Evolutionary conservation across 306 rosid genomes (phyloP).

Genomic region (Herpetospermum pedunculosum): DNA sequence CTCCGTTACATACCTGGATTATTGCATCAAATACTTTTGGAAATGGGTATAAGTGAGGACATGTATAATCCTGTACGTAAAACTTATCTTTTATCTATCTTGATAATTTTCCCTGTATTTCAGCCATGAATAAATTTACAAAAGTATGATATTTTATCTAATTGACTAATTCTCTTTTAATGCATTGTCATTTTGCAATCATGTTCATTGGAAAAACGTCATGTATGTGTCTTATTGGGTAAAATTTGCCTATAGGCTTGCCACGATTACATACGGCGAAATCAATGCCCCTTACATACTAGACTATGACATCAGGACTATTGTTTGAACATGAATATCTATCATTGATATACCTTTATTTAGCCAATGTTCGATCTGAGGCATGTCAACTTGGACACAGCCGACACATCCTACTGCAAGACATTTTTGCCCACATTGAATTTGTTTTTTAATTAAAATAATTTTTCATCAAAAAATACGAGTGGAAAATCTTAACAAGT

Average conservation of each 20-base stretch:
- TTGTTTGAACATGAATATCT: background rate
- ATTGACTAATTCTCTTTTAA: background rate
- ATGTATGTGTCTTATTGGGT: background rate
- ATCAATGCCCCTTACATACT: background rate
- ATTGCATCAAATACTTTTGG: constrained; percentile 41
- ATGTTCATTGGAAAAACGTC: background rate
- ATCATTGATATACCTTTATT: background rate
- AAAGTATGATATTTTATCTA: background rate
- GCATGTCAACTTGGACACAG: background rate
- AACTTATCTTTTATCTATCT: constrained; percentile 35
- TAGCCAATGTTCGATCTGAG: background rate
- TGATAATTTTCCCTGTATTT: constrained; percentile 16
- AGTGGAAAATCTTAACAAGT: background rate
- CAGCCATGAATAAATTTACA: background rate
- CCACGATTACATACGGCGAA: background rate
- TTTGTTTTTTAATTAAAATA: background rate
- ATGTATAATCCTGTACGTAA: constrained; percentile 95
- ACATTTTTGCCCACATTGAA: background rate
- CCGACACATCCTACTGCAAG: background rate
- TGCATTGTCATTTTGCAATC: background rate
- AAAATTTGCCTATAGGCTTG: background rate
- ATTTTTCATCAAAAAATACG: background rate
- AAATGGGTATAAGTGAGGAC: constrained; percentile 75
- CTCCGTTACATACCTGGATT: constrained; percentile 63
- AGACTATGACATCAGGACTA: background rate